Evolutionary conservation across 306 rosid species (phyloP).

Genomic region (Cucurbita argyrosperma): DNA sequence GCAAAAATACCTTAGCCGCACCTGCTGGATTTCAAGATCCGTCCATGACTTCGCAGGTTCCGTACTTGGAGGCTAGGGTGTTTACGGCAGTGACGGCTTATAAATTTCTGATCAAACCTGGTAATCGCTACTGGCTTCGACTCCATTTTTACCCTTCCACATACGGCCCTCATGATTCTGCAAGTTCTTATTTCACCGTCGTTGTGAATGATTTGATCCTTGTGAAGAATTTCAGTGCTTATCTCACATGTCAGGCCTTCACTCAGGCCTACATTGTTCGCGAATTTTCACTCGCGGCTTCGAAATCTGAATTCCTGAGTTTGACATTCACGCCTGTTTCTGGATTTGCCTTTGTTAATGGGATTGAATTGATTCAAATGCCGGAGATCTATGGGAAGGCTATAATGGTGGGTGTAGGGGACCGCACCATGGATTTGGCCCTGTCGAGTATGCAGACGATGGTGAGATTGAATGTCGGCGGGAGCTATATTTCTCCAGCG

Average conservation of each 20-base stretch:
- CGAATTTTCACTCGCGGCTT: slow-evolving; percentile 21
- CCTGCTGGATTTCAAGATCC: slow-evolving; percentile 34
- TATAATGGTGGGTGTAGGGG: slow-evolving; percentile 7
- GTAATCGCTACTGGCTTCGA: slow-evolving; percentile 23
- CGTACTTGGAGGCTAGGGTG: slow-evolving; percentile 30
- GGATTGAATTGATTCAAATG: slow-evolving; percentile 20
- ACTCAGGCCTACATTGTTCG: slow-evolving; percentile 29
- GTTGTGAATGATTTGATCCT: slow-evolving; percentile 17
- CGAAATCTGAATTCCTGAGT: slow-evolving; percentile 2
- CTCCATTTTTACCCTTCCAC: slow-evolving; percentile 35
- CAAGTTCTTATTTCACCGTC: slow-evolving; percentile 21
- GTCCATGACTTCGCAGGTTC: slow-evolving; percentile 20
- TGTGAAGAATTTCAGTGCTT: slow-evolving; percentile 27
- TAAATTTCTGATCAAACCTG: slow-evolving; percentile 17
- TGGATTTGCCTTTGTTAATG: slow-evolving; percentile 34
- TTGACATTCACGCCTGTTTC: slow-evolving; percentile 19
- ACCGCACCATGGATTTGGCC: slow-evolving; percentile 11
- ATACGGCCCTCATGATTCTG: slow-evolving; percentile 24
- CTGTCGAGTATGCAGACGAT: slow-evolving; percentile 20
- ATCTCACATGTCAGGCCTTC: slow-evolving; percentile 23
- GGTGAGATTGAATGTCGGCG: slow-evolving; percentile 29
- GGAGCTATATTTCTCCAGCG: slow-evolving; percentile 22
- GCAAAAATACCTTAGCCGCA: slow-evolving; percentile 2
- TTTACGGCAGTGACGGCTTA: slow-evolving; percentile 24
- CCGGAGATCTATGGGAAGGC: slow-evolving; percentile 20